Evolutionary conservation across 164 flowering plant genomes (phyloP).

Genomic region (Akebia trifoliata): DNA sequence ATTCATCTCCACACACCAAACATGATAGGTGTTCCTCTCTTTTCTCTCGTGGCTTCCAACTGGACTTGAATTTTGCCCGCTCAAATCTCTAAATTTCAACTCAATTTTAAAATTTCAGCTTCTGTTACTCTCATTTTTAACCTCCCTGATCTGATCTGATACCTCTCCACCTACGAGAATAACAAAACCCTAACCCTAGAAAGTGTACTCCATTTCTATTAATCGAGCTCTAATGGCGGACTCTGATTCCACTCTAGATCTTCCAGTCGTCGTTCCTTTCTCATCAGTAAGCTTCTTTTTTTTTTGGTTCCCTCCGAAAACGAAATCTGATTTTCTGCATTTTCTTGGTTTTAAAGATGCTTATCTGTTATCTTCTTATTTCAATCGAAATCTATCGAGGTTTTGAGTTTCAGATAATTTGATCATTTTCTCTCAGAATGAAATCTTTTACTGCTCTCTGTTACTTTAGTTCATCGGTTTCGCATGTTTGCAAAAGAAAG

Average conservation of each 20-base stretch:
- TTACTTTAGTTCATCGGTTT: slow-evolving; percentile 5
- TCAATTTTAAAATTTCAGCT: too few species aligned
- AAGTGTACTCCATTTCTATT: not conserved
- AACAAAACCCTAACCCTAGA: too few species aligned
- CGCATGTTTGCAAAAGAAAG: slow-evolving; percentile 71
- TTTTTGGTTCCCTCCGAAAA: not conserved
- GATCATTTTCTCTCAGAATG: not conserved
- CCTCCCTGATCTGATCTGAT: too few species aligned
- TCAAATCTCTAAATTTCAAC: too few species aligned
- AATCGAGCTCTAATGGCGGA: slow-evolving; percentile 27
- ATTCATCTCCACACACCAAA: too few species aligned
- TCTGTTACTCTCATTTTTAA: too few species aligned
- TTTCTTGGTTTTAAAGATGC: not conserved
- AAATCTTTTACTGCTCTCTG: not conserved
- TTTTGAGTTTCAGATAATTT: not conserved
- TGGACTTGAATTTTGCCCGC: not conserved
- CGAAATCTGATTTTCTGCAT: not conserved
- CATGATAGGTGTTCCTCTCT: too few species aligned
- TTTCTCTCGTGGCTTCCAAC: slow-evolving; percentile 1
- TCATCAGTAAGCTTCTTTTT: slow-evolving; percentile 14
- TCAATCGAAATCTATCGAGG: not conserved
- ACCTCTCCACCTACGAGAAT: too few species aligned
- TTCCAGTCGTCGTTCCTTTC: slow-evolving; percentile 22
- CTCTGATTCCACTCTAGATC: slow-evolving; percentile 32
- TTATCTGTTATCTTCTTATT: too few species aligned